phyloP scores from a whole-genome alignment of 1,284 basidiomycete species.

The Melampsora occidentalis region DNA sequence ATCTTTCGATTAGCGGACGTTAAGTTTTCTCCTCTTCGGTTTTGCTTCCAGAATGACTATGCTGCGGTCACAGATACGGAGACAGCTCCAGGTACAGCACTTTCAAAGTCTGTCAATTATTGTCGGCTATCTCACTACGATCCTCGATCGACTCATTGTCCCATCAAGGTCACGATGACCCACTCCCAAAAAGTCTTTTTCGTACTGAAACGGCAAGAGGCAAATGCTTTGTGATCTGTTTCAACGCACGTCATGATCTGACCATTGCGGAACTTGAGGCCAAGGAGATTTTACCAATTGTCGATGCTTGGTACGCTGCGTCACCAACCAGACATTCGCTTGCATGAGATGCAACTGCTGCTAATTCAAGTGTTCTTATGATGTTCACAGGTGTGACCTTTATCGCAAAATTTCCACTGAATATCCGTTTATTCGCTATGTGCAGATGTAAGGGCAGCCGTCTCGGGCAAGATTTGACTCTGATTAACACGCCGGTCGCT shows the following conservation, averaged over 20 bases:
- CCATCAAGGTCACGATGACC: constrained; percentile 15
- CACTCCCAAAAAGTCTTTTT: constrained; percentile 58
- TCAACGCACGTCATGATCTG: constrained; percentile 85
- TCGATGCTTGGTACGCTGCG: constrained; percentile 66
- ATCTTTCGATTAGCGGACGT: neutral
- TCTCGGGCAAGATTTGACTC: neutral
- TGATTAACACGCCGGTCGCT: neutral
- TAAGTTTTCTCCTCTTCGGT: neutral
- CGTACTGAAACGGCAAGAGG: constrained; percentile 72
- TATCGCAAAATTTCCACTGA: constrained; percentile 50
- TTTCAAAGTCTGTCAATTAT: constrained; percentile 58
- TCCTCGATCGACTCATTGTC: neutral
- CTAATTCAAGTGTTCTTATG: neutral
- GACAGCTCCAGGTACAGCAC: constrained; percentile 23
- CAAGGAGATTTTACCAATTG: constrained; percentile 66
- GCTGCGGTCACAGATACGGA: constrained; percentile 68
- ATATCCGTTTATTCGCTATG: constrained; percentile 52
- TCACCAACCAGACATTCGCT: too few relatives aligned
- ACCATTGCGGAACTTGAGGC: constrained; percentile 72
- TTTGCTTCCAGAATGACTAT: constrained; percentile 76
- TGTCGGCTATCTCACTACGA: constrained; percentile 53
- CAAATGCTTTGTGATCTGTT: constrained; percentile 82
- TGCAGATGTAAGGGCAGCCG: constrained; percentile 48
- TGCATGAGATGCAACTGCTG: neutral
- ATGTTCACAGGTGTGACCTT: constrained; percentile 42